Conservation (phyloP, 331 rosid species). For the Telfairia occidentalis region DNA sequence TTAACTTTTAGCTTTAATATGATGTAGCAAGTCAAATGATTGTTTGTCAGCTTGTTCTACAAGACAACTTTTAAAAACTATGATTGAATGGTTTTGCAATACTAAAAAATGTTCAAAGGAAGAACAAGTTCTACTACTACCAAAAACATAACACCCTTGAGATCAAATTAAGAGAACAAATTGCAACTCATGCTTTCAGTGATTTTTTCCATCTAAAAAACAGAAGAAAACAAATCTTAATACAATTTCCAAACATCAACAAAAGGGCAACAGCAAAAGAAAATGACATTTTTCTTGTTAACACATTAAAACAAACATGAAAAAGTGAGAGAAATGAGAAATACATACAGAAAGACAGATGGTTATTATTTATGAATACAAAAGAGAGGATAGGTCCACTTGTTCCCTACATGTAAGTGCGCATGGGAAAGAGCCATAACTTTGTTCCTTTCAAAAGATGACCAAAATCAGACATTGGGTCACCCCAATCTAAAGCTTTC, state of each 20-base stretch:
- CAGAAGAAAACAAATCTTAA: neutral
- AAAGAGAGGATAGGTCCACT: slow-evolving; percentile 1
- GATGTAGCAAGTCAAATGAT: neutral
- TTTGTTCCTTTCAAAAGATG: neutral
- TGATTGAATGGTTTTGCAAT: neutral
- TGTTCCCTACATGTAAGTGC: slow-evolving; percentile 13
- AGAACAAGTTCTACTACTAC: neutral
- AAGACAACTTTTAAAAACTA: neutral
- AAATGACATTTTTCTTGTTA: neutral
- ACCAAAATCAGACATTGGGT: neutral
- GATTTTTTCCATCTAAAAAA: neutral
- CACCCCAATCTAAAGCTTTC: neutral
- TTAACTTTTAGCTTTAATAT: neutral
- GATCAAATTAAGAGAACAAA: neutral
- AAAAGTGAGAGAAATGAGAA: neutral
- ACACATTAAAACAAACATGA: neutral
- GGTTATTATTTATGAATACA: neutral
- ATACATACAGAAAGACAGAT: neutral
- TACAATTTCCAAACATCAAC: neutral
- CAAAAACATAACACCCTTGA: neutral
- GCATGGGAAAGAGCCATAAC: slow-evolving; percentile 17
- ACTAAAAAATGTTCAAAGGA: neutral
- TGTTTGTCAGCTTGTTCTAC: neutral
- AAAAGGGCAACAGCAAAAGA: neutral
- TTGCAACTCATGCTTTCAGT: neutral